Evolutionary conservation across 139 green algal species (phyloP).

Genomic region (Tetradesmus obliquus): DNA sequence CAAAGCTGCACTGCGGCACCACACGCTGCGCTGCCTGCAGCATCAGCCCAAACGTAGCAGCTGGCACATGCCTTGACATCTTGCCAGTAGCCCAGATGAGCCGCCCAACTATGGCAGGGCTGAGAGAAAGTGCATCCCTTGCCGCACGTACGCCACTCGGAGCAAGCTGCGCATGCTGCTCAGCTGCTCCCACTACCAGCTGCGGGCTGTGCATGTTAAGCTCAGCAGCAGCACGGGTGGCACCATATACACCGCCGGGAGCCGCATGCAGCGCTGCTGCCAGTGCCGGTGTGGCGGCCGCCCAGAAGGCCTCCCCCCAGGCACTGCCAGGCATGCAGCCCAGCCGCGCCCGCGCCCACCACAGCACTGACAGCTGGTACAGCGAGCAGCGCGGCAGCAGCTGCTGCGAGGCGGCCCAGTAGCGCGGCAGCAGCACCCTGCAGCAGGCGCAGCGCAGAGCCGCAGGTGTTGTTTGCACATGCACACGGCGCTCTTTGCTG

Average conservation of each 20-base stretch:
- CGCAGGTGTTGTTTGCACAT: too few species aligned
- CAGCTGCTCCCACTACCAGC: background rate
- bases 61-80: background rate
- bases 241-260: background rate
- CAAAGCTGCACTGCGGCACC: conserved; percentile 2
- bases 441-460: background rate
- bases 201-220: background rate
- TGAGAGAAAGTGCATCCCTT: background rate
- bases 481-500: too few species aligned
- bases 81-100: conserved; percentile 3
- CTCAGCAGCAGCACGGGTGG: background rate
- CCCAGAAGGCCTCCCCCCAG: conserved; percentile 25
- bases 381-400: conserved; percentile 21
- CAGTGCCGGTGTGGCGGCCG: conserved; percentile 1
- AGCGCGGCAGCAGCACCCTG: conserved; percentile 19
- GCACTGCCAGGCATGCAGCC: background rate
- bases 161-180: too few species aligned
- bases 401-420: conserved; percentile 31
- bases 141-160: too few species aligned
- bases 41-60: background rate
- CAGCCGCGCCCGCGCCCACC: background rate
- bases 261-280: background rate
- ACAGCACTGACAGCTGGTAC: conserved; percentile 21
- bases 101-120: background rate
- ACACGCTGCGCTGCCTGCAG: background rate